Evolutionary conservation across 768 basidiomycete genomes (phyloP).

Genomic region (Hemileccinum impolitum): DNA sequence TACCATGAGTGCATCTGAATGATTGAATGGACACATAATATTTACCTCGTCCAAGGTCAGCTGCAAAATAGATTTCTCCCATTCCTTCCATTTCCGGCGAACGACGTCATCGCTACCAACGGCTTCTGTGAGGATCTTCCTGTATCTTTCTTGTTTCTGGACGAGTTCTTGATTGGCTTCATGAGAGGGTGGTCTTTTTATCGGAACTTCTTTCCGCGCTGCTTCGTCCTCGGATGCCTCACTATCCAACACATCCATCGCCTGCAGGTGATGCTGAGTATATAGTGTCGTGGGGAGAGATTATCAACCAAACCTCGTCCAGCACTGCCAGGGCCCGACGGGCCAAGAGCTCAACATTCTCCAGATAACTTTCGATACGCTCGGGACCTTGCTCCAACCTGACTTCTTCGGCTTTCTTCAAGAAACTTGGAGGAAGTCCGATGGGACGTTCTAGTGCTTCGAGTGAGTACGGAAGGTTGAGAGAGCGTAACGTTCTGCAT

Average conservation of each 20-base stretch:
- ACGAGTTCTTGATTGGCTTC: constrained; percentile 75
- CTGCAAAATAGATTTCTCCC: constrained; percentile 69
- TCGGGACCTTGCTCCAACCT: constrained; percentile 72
- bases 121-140: constrained; percentile 69
- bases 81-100: constrained; percentile 82
- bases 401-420: constrained; percentile 84
- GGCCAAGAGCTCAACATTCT: constrained; percentile 68
- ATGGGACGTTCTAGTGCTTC: constrained; percentile 86
- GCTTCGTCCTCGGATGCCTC: constrained; percentile 86
- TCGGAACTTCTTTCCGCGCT: constrained; percentile 46
- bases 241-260: constrained; percentile 85
- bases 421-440: constrained; percentile 83
- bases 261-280: constrained; percentile 41
- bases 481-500: constrained; percentile 57
- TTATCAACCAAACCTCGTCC: constrained; percentile 58
- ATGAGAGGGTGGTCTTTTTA: constrained; percentile 64
- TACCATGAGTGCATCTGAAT: constrained; percentile 1
- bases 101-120: constrained; percentile 73
- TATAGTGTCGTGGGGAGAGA: background rate
- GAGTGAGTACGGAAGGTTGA: constrained; percentile 81
- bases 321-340: constrained; percentile 58
- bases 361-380: constrained; percentile 66
- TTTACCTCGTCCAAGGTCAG: constrained; percentile 65
- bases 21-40: background rate
- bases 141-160: constrained; percentile 67